Evolutionary conservation across 108 stramenopile genomes (phyloP).

Genomic region (Fragilaria radians): DNA sequence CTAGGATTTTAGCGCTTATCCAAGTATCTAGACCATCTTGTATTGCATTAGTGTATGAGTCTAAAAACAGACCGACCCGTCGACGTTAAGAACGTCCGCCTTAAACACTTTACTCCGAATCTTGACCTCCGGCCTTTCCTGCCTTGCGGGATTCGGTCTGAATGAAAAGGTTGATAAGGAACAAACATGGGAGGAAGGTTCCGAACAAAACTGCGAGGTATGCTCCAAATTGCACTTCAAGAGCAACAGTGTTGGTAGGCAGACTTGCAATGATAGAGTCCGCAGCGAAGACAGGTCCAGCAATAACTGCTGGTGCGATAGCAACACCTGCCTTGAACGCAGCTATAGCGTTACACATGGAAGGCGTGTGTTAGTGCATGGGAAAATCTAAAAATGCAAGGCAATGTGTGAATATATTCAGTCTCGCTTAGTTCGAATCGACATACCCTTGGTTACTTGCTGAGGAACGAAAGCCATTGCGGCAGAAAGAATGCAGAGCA

Average conservation of each 20-base stretch:
- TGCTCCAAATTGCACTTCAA: slow-evolving; percentile 90
- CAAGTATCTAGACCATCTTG: too few species aligned
- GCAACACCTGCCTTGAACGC: slow-evolving; percentile 58
- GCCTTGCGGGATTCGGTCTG: slow-evolving; percentile 85
- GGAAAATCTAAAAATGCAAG: not conserved
- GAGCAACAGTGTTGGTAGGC: slow-evolving; percentile 73
- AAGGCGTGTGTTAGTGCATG: not conserved
- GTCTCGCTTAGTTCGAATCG: not conserved
- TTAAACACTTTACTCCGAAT: slow-evolving; percentile 53
- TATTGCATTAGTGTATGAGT: too few species aligned
- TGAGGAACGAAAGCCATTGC: slow-evolving; percentile 81
- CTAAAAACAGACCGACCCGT: too few species aligned
- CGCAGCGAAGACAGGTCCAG: slow-evolving; percentile 77
- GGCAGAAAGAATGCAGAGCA: slow-evolving; percentile 65
- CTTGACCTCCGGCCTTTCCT: slow-evolving; percentile 65
- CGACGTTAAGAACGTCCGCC: too few species aligned
- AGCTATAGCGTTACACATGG: slow-evolving; percentile 26
- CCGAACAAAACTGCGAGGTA: slow-evolving; percentile 92
- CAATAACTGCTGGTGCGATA: slow-evolving; percentile 54
- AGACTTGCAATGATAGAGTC: slow-evolving; percentile 75
- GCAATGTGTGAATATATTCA: not conserved
- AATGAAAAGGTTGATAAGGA: slow-evolving; percentile 93
- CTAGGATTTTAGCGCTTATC: too few species aligned
- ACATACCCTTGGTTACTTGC: slow-evolving; percentile 64
- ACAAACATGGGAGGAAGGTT: slow-evolving; percentile 86